Evolutionary conservation across 2,329 filamentous ascomycete species (phyloP).

Genomic region (Fusarium miscanthi): DNA sequence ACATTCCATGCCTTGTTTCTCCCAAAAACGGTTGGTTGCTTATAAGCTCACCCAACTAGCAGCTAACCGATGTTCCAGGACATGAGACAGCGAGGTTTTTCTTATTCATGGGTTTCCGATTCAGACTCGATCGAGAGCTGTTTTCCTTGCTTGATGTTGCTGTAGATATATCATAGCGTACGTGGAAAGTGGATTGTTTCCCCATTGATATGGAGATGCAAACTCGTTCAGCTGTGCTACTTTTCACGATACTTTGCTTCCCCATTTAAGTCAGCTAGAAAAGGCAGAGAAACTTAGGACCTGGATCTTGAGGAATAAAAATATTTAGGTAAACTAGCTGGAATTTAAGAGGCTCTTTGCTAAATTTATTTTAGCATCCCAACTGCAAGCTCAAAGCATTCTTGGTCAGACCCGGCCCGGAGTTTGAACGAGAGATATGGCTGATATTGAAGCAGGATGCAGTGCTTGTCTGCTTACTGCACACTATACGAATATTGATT

Average conservation of each 20-base stretch:
- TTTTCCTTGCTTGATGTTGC: slow-evolving; percentile 20
- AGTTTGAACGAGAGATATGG: slow-evolving; percentile 22
- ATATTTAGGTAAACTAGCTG: background rate
- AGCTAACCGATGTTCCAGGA: slow-evolving; percentile 12
- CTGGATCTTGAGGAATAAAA: background rate
- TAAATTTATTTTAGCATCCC: background rate
- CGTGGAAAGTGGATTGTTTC: slow-evolving; percentile 22
- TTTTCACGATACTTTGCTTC: slow-evolving; percentile 20
- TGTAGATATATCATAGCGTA: slow-evolving; percentile 18
- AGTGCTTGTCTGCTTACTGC: slow-evolving; percentile 1
- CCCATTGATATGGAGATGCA: slow-evolving; percentile 18
- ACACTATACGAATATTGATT: slow-evolving; percentile 16
- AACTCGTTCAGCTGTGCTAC: slow-evolving; percentile 8
- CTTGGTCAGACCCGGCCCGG: background rate
- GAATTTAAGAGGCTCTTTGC: background rate
- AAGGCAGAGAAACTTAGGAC: background rate
- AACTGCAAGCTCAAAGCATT: background rate
- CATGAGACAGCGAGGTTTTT: slow-evolving; percentile 16
- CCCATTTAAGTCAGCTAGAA: background rate
- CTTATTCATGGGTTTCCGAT: slow-evolving; percentile 17
- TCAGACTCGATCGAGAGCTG: slow-evolving; percentile 26
- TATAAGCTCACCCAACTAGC: background rate
- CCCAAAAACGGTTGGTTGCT: slow-evolving; percentile 6
- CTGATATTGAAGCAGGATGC: slow-evolving; percentile 24
- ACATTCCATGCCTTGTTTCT: slow-evolving; percentile 11